These are phyloP conservation scores for Beauveria sp. DNA, from an alignment of 2,329 filamentous ascomycete genomes.

Conservation along the genomic window DNA sequence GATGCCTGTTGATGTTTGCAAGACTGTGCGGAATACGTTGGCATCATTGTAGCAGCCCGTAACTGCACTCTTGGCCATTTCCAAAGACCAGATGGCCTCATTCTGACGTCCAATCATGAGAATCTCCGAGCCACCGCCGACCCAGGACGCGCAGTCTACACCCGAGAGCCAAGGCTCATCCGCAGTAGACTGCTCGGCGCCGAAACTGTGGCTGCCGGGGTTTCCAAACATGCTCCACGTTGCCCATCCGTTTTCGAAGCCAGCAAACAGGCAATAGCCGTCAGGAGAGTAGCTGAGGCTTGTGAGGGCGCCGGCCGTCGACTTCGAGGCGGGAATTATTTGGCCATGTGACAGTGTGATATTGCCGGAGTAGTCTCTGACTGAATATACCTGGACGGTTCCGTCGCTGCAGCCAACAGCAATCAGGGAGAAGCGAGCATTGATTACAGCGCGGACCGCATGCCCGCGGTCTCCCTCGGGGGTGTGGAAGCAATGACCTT, in stretches of 20 bases:
- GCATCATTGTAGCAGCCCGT: conserved; percentile 86
- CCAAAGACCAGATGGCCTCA: conserved; percentile 76
- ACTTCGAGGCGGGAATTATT: conserved; percentile 57
- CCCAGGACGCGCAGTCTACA: conserved; percentile 72
- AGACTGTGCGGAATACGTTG: conserved; percentile 80
- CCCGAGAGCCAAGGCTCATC: conserved; percentile 80
- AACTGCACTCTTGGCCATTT: conserved; percentile 91
- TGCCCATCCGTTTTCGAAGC: conserved; percentile 87
- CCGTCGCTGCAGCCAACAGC: conserved; percentile 78
- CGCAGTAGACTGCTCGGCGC: conserved; percentile 51
- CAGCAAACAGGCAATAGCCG: conserved; percentile 91
- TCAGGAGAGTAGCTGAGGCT: conserved; percentile 85
- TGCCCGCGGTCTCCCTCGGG: conserved; percentile 52
- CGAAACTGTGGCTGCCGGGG: conserved; percentile 76
- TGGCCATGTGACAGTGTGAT: conserved; percentile 81
- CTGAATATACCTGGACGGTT: conserved; percentile 80
- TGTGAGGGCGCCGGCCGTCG: conserved; percentile 62
- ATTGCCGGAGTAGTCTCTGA: conserved; percentile 87
- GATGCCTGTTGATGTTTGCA: conserved; percentile 81
- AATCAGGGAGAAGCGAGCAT: conserved; percentile 89
- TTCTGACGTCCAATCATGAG: conserved; percentile 64
- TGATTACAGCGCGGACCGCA: conserved; percentile 74
- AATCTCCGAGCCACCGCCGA: conserved; percentile 80
- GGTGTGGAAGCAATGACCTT: conserved; percentile 82
- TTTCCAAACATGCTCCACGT: conserved; percentile 98